These are phyloP conservation scores for Pythium chondricola DNA, from an alignment of 352 stramenopile species.

Conservation along the genomic window DNA sequence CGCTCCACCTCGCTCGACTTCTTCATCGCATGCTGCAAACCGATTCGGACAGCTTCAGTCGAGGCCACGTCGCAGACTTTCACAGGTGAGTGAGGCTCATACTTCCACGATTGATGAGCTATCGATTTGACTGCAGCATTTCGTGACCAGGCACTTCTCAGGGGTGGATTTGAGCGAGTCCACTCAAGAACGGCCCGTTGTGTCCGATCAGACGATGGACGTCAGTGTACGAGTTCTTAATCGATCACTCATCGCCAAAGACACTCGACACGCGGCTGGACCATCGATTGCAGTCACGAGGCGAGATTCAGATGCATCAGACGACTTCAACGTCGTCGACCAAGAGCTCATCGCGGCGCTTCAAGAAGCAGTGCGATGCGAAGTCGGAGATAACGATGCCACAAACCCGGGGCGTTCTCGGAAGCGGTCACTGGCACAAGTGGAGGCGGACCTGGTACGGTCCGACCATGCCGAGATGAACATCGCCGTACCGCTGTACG, in stretches of 20 bases:
- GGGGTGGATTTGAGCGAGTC: too few relatives aligned
- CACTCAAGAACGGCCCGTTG: too few relatives aligned
- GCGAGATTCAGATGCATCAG: constrained; percentile 5
- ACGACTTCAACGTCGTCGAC: constrained; percentile 10
- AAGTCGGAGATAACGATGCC: constrained; percentile 4
- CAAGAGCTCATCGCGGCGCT: constrained; percentile 18
- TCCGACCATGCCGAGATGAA: neutral
- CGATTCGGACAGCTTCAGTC: constrained; percentile 13
- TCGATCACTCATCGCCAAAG: constrained; percentile 34
- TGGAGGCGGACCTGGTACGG: neutral
- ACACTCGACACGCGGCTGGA: constrained; percentile 16
- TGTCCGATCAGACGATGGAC: too few relatives aligned
- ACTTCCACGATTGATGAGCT: too few relatives aligned
- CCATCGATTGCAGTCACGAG: constrained; percentile 17
- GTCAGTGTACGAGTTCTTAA: constrained; percentile 40
- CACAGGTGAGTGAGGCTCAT: constrained; percentile 9
- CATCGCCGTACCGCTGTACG: constrained; percentile 37
- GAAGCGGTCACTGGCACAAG: constrained; percentile 12
- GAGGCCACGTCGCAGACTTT: constrained; percentile 13
- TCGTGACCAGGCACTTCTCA: too few relatives aligned
- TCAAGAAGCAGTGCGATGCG: constrained; percentile 19
- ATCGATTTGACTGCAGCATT: too few relatives aligned
- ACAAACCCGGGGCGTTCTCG: neutral
- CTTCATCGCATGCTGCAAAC: constrained; percentile 21
- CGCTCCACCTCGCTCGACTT: constrained; percentile 16